Evolutionary conservation across 2,329 filamentous ascomycete genomes (phyloP).

Genomic region (Pseudogymnoascus sp.): DNA sequence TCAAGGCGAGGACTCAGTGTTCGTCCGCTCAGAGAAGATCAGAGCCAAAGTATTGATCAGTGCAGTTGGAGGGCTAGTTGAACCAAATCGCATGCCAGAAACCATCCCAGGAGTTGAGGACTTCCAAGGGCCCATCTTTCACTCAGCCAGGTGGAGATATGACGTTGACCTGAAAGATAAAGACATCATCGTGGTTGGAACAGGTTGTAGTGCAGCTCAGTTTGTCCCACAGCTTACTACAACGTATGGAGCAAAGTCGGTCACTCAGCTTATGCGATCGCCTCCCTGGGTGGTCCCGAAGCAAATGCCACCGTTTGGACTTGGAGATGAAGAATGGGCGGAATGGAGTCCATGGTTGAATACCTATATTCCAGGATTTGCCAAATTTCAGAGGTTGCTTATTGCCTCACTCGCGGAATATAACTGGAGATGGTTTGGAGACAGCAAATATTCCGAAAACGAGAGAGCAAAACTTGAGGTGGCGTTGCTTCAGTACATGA

Average conservation of each 20-base stretch:
- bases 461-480: constrained; percentile 37
- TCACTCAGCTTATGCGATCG: constrained; percentile 53
- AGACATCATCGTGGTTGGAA: constrained; percentile 50
- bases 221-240: constrained; percentile 45
- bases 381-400: constrained; percentile 33
- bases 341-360: constrained; percentile 40
- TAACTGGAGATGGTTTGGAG: constrained; percentile 42
- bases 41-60: constrained; percentile 48
- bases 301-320: constrained; percentile 28
- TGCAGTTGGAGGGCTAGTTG: constrained; percentile 48
- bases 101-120: constrained; percentile 44
- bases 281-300: constrained; percentile 49
- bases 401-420: constrained; percentile 37
- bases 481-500: constrained; percentile 38
- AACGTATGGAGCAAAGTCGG: constrained; percentile 39
- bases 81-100: constrained; percentile 44
- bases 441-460: constrained; percentile 32
- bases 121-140: constrained; percentile 49
- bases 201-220: constrained; percentile 51
- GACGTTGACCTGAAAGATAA: constrained; percentile 45
- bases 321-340: constrained; percentile 35
- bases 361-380: constrained; percentile 41
- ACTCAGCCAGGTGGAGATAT: constrained; percentile 51
- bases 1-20: constrained; percentile 40
- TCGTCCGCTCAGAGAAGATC: constrained; percentile 43